These are phyloP conservation scores for Rhinocladiella mackenziei DNA, from an alignment of 2,329 filamentous ascomycete species.

Conservation along the genomic window DNA sequence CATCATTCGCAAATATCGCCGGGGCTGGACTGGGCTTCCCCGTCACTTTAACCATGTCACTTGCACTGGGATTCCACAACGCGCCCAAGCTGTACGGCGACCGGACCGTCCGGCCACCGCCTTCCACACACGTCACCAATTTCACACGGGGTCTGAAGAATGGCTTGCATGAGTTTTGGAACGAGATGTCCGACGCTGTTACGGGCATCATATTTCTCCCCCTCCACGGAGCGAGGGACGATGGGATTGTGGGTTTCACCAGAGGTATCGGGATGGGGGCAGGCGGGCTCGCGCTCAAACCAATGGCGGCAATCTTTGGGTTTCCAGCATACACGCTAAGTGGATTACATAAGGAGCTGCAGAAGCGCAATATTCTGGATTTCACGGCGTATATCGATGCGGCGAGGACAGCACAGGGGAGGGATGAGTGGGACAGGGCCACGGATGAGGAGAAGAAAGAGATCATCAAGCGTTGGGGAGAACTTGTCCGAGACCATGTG, in stretches of 20 bases:
- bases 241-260: constrained; percentile 62
- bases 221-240: constrained; percentile 62
- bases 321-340: constrained; percentile 79
- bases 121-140: constrained; percentile 71
- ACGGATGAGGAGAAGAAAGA: constrained; percentile 58
- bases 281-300: constrained; percentile 75
- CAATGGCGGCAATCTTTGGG: constrained; percentile 71
- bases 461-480: constrained; percentile 64
- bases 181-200: constrained; percentile 76
- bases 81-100: constrained; percentile 82
- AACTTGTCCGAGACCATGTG: too few relatives aligned
- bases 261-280: constrained; percentile 81
- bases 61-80: constrained; percentile 85
- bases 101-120: constrained; percentile 72
- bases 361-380: constrained; percentile 77
- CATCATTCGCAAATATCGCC: constrained; percentile 67
- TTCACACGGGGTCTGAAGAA: constrained; percentile 72
- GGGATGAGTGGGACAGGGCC: constrained; percentile 57
- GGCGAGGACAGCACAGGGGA: constrained; percentile 71
- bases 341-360: constrained; percentile 72
- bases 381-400: too few relatives aligned
- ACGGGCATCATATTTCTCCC: constrained; percentile 78
- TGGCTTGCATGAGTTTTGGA: constrained; percentile 72
- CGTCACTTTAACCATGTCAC: constrained; percentile 75
- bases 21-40: constrained; percentile 73